phyloP scores from a whole-genome alignment of 1,284 basidiomycete genomes.

The Sporisorium exsertum region DNA sequence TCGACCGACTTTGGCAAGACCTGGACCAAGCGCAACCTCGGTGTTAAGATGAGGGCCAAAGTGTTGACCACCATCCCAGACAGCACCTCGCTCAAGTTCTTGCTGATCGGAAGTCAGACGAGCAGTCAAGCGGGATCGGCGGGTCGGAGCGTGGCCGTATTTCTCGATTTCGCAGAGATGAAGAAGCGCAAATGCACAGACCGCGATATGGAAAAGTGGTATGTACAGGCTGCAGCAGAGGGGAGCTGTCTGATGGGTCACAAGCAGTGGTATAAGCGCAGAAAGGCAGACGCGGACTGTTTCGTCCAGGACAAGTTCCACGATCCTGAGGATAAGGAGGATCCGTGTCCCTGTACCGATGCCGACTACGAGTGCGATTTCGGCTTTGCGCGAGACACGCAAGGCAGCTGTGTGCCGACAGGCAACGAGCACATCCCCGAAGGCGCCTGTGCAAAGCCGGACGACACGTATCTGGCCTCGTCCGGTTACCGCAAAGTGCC shows the following conservation, averaged over 20 bases:
- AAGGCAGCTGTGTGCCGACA: constrained; percentile 78
- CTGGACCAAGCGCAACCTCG: constrained; percentile 82
- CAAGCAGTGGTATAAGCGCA: constrained; percentile 93
- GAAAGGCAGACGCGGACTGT: constrained; percentile 86
- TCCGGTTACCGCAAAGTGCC: constrained; percentile 93
- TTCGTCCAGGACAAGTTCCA: constrained; percentile 85
- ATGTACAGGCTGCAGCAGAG: constrained; percentile 77
- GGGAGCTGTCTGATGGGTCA: constrained; percentile 91
- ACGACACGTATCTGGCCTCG: constrained; percentile 81
- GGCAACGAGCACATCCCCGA: constrained; percentile 87
- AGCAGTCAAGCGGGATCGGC: constrained; percentile 75
- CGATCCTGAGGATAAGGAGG: constrained; percentile 75
- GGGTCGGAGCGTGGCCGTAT: constrained; percentile 78
- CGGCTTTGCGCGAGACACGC: constrained; percentile 81
- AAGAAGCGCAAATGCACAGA: constrained; percentile 79
- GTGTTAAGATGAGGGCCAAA: constrained; percentile 79
- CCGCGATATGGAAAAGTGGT: constrained; percentile 88
- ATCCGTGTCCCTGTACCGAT: constrained; percentile 84
- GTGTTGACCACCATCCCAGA: constrained; percentile 87
- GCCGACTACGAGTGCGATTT: constrained; percentile 96
- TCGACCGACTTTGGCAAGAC: constrained; percentile 85
- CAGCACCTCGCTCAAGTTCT: constrained; percentile 90
- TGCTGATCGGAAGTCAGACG: constrained; percentile 83
- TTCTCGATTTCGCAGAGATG: constrained; percentile 84
- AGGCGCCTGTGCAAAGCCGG: constrained; percentile 76